Conservation (phyloP, 441 rosid species). For the Biscutella laevigata region DNA sequence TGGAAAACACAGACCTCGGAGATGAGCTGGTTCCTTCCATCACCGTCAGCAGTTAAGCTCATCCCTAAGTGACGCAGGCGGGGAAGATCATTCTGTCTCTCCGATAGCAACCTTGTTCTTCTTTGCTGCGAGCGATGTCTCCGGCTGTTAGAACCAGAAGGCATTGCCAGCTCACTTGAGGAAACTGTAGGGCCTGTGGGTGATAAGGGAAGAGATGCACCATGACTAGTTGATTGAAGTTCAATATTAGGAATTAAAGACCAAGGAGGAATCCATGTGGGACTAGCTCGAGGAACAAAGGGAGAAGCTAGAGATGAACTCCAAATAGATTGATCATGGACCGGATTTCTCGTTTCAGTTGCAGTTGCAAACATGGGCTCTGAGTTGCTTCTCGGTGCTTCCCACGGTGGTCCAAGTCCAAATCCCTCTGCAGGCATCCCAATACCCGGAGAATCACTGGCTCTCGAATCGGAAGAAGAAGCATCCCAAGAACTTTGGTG, state of each 20-base stretch:
- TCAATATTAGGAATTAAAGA: constrained; percentile 56
- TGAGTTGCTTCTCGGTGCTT: constrained; percentile 38
- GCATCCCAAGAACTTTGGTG: constrained; percentile 44
- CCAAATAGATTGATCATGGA: constrained; percentile 62
- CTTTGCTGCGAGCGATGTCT: constrained; percentile 40
- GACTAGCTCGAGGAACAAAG: constrained; percentile 32
- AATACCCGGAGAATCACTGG: constrained; percentile 34
- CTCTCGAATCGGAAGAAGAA: constrained; percentile 42
- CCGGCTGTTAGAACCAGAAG: constrained; percentile 42
- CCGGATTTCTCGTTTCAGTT: constrained; percentile 43
- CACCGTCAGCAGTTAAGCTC: constrained; percentile 57
- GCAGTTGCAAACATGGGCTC: constrained; percentile 47
- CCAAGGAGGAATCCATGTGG: constrained; percentile 64
- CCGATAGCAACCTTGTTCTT: constrained; percentile 48
- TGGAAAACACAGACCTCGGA: constrained; percentile 51
- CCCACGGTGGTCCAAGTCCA: constrained; percentile 33
- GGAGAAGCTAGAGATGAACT: constrained; percentile 36
- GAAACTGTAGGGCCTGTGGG: constrained; percentile 50
- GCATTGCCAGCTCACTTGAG: constrained; percentile 38
- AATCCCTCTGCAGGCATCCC: constrained; percentile 35
- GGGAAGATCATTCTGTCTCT: constrained; percentile 50
- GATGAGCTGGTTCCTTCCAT: constrained; percentile 58
- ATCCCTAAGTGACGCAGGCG: constrained; percentile 58
- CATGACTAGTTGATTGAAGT: constrained; percentile 45
- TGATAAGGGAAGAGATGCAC: constrained; percentile 41